Evolutionary conservation across 352 stramenopile species (phyloP).

Genomic region (Pythium rhizo-oryzae): DNA sequence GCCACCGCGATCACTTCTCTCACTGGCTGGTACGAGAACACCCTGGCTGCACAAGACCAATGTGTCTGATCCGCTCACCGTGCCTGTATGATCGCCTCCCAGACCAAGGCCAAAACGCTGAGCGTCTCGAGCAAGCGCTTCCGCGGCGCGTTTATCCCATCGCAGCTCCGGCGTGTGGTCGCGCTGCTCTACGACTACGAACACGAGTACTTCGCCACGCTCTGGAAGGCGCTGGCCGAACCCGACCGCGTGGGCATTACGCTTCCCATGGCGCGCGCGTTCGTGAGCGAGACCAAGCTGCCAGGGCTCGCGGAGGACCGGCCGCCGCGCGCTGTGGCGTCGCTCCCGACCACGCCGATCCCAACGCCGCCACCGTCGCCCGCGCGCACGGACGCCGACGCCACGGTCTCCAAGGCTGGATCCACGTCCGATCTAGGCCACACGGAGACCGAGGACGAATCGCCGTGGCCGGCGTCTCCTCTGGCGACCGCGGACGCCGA

Average conservation of each 20-base stretch:
- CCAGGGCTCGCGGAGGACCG: conserved; percentile 3
- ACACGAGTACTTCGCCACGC: conserved; percentile 3
- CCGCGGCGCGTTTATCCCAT: conserved; percentile 11
- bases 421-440: not conserved
- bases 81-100: too few relatives aligned
- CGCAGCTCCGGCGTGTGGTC: conserved; percentile 16
- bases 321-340: not conserved
- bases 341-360: not conserved
- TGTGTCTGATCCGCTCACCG: too few relatives aligned
- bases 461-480: too few relatives aligned
- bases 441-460: not conserved
- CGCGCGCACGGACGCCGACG: not conserved
- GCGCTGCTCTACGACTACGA: conserved; percentile 27
- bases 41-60: too few relatives aligned
- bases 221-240: conserved; percentile 10
- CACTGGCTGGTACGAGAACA: not conserved
- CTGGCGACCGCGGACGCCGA: too few relatives aligned
- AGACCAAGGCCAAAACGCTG: conserved; percentile 24
- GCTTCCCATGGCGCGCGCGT: conserved; percentile 7
- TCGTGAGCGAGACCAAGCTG: conserved; percentile 16
- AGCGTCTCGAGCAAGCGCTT: conserved; percentile 3
- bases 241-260: not conserved
- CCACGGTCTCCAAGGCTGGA: not conserved
- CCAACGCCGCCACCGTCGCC: not conserved
- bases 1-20: conserved; percentile 4